These are phyloP conservation scores for Irpex sp. DNA, from an alignment of 1,284 basidiomycete species.

Conservation along the genomic window DNA sequence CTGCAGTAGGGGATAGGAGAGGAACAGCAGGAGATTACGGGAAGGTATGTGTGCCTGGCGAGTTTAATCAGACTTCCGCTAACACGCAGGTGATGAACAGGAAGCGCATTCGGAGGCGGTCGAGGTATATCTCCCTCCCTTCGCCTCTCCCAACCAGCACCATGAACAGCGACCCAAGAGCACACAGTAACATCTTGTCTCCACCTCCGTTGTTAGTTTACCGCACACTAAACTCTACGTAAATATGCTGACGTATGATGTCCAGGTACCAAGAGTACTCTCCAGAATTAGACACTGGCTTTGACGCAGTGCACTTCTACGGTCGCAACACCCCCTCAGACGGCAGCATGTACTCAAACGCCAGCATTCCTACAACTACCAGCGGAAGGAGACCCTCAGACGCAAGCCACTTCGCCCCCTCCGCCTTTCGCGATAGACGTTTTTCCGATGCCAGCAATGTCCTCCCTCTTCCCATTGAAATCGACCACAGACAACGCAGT, in stretches of 20 bases:
- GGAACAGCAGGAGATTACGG: background rate
- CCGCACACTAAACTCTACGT: background rate
- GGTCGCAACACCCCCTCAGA: background rate
- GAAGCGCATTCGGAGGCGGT: too few relatives aligned
- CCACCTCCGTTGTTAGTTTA: background rate
- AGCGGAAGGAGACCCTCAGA: background rate
- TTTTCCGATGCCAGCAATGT: slow-evolving; percentile 6
- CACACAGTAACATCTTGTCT: background rate
- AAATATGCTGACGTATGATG: too few relatives aligned
- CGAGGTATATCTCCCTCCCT: background rate
- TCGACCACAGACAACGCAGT: background rate
- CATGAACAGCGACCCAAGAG: background rate
- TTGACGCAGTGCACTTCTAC: background rate
- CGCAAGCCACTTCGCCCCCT: background rate
- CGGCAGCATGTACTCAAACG: background rate
- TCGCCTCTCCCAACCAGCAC: background rate
- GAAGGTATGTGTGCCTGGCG: background rate
- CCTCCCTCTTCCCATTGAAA: background rate
- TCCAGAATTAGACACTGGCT: background rate
- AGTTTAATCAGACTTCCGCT: background rate
- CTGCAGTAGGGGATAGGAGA: background rate
- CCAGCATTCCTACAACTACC: background rate
- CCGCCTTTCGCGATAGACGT: background rate
- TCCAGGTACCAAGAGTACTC: too few relatives aligned
- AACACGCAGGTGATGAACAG: too few relatives aligned